phyloP scores from a whole-genome alignment of 306 rosid species.

The Psophocarpus tetragonolobus region DNA sequence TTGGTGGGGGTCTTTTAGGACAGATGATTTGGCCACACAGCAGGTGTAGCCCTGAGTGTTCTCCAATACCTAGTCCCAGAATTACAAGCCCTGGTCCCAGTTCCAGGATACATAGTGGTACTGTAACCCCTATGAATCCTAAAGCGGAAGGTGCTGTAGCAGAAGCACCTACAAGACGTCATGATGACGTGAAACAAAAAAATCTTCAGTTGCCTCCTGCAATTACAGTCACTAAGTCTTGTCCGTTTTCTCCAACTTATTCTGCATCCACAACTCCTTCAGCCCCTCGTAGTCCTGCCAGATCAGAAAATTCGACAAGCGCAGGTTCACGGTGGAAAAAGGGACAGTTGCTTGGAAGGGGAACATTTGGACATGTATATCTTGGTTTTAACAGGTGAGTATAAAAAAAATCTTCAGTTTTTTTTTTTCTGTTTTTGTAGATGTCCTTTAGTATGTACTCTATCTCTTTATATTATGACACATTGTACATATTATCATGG shows the following conservation, averaged over 20 bases:
- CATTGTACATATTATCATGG: neutral
- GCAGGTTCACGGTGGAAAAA: constrained; percentile 91
- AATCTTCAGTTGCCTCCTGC: constrained; percentile 89
- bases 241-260: constrained; percentile 73
- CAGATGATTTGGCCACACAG: constrained; percentile 60
- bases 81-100: constrained; percentile 82
- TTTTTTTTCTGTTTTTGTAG: too few relatives aligned
- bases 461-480: neutral
- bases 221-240: constrained; percentile 49
- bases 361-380: constrained; percentile 94
- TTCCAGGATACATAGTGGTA: constrained; percentile 88
- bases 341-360: constrained; percentile 90
- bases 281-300: constrained; percentile 80
- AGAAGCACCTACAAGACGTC: constrained; percentile 59
- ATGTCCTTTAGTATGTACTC: neutral
- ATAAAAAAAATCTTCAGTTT: neutral
- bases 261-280: constrained; percentile 88
- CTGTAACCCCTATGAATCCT: constrained; percentile 85
- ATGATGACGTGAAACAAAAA: constrained; percentile 68
- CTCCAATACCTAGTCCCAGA: constrained; percentile 84
- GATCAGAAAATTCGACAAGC: constrained; percentile 73
- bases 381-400: constrained; percentile 87
- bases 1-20: constrained; percentile 67
- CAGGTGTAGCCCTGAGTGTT: constrained; percentile 77
- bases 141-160: constrained; percentile 57